Evolutionary conservation across 2,329 filamentous ascomycete genomes (phyloP), one percentile per base, ranked within the genome.

Genomic region (Hymenoscyphus albidus): DNA sequence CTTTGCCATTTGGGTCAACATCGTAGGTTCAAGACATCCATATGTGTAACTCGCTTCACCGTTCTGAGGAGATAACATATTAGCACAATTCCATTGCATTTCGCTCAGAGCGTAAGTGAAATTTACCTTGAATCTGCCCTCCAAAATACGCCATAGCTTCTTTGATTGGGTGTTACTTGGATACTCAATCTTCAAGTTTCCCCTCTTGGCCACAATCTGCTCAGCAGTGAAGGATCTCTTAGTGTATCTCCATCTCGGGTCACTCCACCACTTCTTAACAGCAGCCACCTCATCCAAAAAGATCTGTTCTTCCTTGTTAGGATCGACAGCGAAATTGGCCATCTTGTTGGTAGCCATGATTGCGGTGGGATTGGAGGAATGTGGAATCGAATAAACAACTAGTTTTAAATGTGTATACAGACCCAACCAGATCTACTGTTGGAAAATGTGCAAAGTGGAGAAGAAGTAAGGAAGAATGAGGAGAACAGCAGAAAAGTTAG

Each of bases 1-100:
- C 80, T 98, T 97, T 73, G 94, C 94, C 95, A 99, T 99, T 79
- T 99, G 95, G 35, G 95, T 98, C 77, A 99, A 86, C 91, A 97
- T 97, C 64, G 96, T 97, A 12, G 95, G 95, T 76, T 99, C 95
- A 70, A 99, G 84, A 80, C 95, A 98, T 74, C 95, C 95, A 76
- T 97, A 99, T 64, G 95, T 99, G 81, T 89, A 96, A 79, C 92
- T 96, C 58, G 91, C 91, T 75, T 95, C 90, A 73, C 87, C 87
- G 75, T 85, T 90, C 91, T 96, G 71, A 65, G 61, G 13, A 42
- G 32, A 13, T 58, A 44, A 59, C n/a, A 10, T 16, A 64, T 74
- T 58, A 72, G 69, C 59, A 63, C 27, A 58, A 63, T 56, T 48
- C 32, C n/a, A 27, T 27, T 27, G 27, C 35, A 58, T 32, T 5